phyloP scores from a whole-genome alignment of 345 rosid species.

The Eucalyptus pauciflora region DNA sequence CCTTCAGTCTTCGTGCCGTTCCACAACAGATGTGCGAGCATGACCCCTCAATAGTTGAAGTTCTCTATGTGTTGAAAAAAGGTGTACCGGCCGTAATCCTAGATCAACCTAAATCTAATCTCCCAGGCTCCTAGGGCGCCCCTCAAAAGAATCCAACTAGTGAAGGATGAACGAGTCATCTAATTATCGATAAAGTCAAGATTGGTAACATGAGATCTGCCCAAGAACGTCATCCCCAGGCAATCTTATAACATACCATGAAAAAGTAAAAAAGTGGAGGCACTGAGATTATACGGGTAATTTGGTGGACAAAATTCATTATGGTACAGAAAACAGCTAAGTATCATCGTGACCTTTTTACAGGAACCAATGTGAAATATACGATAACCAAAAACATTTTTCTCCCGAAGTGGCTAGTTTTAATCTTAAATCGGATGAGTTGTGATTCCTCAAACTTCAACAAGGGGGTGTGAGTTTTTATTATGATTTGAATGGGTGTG shows the following conservation, averaged over 20 bases:
- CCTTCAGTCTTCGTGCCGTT: background rate
- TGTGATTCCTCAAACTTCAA: background rate
- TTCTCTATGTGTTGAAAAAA: background rate
- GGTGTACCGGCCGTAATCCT: background rate
- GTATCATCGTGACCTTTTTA: background rate
- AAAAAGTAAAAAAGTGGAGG: background rate
- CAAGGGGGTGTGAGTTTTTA: background rate
- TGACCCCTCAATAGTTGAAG: background rate
- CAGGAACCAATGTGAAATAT: background rate
- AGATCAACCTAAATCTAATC: background rate
- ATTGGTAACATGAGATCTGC: background rate
- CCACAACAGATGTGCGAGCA: background rate
- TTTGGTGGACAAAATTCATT: background rate
- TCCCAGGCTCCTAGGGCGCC: background rate
- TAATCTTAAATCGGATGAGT: background rate
- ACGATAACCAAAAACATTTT: background rate
- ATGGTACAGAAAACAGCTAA: background rate
- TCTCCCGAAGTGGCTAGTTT: background rate
- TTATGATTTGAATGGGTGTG: background rate
- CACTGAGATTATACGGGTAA: background rate
- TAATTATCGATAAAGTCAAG: background rate
- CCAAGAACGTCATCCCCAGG: background rate
- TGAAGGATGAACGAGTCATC: background rate
- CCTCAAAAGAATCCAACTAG: background rate
- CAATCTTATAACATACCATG: background rate